Evolutionary conservation across 371 early-diverging fungal genomes (phyloP).

Genomic region (Lichtheimia ornata): DNA sequence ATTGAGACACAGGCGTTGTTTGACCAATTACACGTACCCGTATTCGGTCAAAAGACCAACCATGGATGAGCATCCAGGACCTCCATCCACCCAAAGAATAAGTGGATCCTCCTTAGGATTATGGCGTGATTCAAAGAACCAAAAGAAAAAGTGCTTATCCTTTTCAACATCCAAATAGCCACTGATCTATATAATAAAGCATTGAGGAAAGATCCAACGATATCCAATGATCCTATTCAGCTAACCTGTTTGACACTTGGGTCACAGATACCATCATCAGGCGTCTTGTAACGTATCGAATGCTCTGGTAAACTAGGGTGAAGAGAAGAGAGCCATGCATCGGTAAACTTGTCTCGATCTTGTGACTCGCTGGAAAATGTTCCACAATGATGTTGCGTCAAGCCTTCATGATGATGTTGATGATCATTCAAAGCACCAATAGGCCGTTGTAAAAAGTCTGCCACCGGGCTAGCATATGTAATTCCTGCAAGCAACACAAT

Average conservation of each 20-base stretch:
- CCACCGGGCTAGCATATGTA: too few relatives aligned
- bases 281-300: constrained; percentile 2
- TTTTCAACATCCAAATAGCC: constrained; percentile 73
- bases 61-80: constrained; percentile 77
- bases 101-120: constrained; percentile 68
- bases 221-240: neutral
- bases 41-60: constrained; percentile 76
- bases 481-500: too few relatives aligned
- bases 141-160: constrained; percentile 68
- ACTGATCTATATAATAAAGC: constrained; percentile 43
- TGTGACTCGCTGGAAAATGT: too few relatives aligned
- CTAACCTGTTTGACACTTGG: constrained; percentile 37
- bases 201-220: neutral
- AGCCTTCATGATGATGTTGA: too few relatives aligned
- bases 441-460: too few relatives aligned
- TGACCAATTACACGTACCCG: constrained; percentile 32
- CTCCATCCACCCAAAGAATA: constrained; percentile 77
- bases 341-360: too few relatives aligned
- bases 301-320: constrained; percentile 12
- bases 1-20: neutral
- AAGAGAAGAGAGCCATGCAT: neutral
- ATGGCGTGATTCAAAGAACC: constrained; percentile 80
- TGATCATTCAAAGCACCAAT: too few relatives aligned
- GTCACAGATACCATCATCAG: constrained; percentile 26
- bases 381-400: too few relatives aligned